phyloP scores from a whole-genome alignment of 768 basidiomycete genomes.

The Tulasnella calospora region DNA sequence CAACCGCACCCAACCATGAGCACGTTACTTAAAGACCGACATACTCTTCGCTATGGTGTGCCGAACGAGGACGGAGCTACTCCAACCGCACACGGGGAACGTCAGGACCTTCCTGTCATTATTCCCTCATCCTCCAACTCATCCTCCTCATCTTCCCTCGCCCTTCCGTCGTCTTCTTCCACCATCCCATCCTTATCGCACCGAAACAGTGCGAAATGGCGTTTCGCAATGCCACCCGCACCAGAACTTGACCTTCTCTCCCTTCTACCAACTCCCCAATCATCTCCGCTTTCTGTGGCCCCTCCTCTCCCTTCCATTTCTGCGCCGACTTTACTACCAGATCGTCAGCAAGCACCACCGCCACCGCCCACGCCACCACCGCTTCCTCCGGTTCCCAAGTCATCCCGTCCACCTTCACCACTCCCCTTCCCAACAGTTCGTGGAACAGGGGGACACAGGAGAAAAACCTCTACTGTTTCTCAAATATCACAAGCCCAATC shows the following conservation, averaged over 20 bases:
- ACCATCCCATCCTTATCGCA: conserved; percentile 1
- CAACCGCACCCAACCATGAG: neutral
- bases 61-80: conserved; percentile 6
- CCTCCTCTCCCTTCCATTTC: neutral
- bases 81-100: conserved; percentile 12
- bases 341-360: neutral
- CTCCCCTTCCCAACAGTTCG: conserved; percentile 2
- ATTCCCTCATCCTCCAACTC: conserved; percentile 4
- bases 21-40: conserved; percentile 11
- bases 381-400: conserved; percentile 4
- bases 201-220: conserved; percentile 12
- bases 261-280: conserved; percentile 20
- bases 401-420: neutral
- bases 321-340: neutral
- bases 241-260: conserved; percentile 16
- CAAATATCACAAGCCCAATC: conserved; percentile 6
- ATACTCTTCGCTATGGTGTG: neutral
- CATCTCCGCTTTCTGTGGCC: conserved; percentile 15
- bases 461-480: conserved; percentile 20
- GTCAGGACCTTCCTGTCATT: neutral
- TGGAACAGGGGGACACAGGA: neutral
- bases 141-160: neutral
- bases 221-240: conserved; percentile 2
- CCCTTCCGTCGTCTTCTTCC: conserved; percentile 9
- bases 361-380: conserved; percentile 8